Evolutionary conservation across 2,329 filamentous ascomycete genomes (phyloP).

Genomic region (Raffaelea albimanens): DNA sequence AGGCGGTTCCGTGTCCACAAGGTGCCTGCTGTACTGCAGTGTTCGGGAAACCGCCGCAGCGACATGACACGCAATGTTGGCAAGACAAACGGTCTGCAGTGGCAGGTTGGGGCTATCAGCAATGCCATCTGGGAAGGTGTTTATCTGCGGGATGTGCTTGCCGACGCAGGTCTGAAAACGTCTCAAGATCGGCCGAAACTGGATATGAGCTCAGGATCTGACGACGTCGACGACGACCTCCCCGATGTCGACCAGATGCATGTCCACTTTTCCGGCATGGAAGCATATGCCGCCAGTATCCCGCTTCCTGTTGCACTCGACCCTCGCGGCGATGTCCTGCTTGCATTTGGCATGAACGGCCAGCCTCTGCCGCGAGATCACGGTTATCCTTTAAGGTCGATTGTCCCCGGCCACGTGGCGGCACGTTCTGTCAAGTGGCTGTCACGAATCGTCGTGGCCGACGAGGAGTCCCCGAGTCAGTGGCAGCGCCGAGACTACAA

Average conservation of each 20-base stretch:
- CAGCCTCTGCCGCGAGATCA: conserved; percentile 53
- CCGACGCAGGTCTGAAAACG: conserved; percentile 40
- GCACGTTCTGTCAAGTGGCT: conserved; percentile 64
- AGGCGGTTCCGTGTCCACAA: conserved; percentile 37
- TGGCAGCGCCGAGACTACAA: conserved; percentile 63
- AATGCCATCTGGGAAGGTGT: conserved; percentile 52
- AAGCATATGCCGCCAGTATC: conserved; percentile 54
- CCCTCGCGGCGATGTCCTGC: conserved; percentile 52
- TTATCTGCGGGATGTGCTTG: conserved; percentile 43
- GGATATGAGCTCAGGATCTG: neutral
- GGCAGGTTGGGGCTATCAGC: conserved; percentile 50
- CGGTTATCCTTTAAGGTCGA: conserved; percentile 52
- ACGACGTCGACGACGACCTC: neutral
- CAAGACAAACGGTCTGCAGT: conserved; percentile 48
- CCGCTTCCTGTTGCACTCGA: conserved; percentile 50
- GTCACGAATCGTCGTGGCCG: conserved; percentile 51
- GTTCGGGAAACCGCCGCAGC: conserved; percentile 49
- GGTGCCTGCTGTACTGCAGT: conserved; percentile 48
- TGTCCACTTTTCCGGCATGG: conserved; percentile 48
- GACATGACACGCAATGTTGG: conserved; percentile 45
- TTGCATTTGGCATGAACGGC: conserved; percentile 62
- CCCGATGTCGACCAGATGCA: conserved; percentile 35
- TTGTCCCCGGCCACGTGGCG: conserved; percentile 58
- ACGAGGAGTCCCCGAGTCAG: conserved; percentile 56
- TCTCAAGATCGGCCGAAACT: no score